Evolutionary conservation across 306 rosid genomes (phyloP).

Genomic region (Vicia sativa): DNA sequence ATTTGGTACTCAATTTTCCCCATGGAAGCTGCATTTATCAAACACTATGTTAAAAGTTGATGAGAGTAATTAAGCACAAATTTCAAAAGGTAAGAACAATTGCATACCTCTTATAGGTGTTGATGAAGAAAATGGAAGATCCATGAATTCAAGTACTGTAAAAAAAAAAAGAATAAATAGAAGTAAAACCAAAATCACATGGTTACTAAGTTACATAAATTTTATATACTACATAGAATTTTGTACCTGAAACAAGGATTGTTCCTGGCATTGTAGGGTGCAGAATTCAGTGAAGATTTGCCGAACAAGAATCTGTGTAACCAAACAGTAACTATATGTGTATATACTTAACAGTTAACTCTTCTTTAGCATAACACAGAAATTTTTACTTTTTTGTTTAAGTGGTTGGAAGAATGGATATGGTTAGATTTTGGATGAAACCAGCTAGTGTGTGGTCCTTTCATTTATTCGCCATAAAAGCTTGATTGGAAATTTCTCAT

Average conservation of each 20-base stretch:
- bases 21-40: constrained; percentile 76
- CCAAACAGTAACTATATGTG: not conserved
- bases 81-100: constrained; percentile 26
- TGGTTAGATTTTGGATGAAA: constrained; percentile 31
- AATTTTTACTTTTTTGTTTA: constrained; percentile 5
- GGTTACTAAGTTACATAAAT: constrained; percentile 6
- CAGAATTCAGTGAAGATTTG: constrained; percentile 26
- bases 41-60: constrained; percentile 27
- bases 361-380: constrained; percentile 10
- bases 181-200: not conserved
- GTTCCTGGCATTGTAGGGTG: constrained; percentile 84
- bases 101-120: constrained; percentile 65
- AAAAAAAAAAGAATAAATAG: constrained; percentile 19
- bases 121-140: constrained; percentile 66
- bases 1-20: constrained; percentile 70
- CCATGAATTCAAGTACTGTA: constrained; percentile 72
- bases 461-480: constrained; percentile 43
- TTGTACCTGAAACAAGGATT: constrained; percentile 79
- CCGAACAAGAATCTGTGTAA: constrained; percentile 22
- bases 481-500: constrained; percentile 27
- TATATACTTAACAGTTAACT: not conserved
- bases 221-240: constrained; percentile 21
- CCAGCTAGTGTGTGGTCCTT: constrained; percentile 45
- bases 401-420: constrained; percentile 12
- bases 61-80: not conserved